These are phyloP conservation scores for Penicillium roqueforti DNA, from an alignment of 495 filamentous ascomycete species.

Conservation along the genomic window DNA sequence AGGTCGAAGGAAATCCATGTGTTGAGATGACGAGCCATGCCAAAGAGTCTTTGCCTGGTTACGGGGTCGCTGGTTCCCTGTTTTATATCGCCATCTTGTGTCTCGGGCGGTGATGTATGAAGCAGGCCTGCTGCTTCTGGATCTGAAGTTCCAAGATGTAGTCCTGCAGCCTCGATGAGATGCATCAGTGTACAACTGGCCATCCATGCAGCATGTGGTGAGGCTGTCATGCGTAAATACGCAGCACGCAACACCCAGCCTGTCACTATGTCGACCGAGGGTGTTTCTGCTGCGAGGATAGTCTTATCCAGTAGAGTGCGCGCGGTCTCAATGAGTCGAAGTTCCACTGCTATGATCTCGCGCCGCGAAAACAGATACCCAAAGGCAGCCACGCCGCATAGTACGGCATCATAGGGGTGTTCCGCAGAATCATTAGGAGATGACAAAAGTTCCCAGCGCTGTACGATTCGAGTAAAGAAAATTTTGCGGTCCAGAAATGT, in stretches of 20 bases:
- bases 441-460: constrained; percentile 31
- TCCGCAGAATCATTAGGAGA: constrained; percentile 16
- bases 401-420: constrained; percentile 38
- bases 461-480: constrained; percentile 28
- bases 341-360: constrained; percentile 30
- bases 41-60: constrained; percentile 42
- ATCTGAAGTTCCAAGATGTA: constrained; percentile 43
- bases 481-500: constrained; percentile 44
- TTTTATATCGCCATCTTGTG: constrained; percentile 1
- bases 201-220: constrained; percentile 53
- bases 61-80: constrained; percentile 29
- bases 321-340: constrained; percentile 38
- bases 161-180: constrained; percentile 49
- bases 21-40: constrained; percentile 49
- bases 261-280: constrained; percentile 38
- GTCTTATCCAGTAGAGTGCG: constrained; percentile 42
- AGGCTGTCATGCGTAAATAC: constrained; percentile 50
- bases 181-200: constrained; percentile 54
- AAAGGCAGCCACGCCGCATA: constrained; percentile 48
- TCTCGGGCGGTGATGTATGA: constrained; percentile 11
- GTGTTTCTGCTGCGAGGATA: constrained; percentile 25
- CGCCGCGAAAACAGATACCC: constrained; percentile 44
- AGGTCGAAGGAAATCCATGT: constrained; percentile 52
- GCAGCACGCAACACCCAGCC: constrained; percentile 51
- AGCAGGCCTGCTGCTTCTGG: constrained; percentile 14